Conservation (phyloP, 345 rosid genomes). For the Alliaria petiolata region DNA sequence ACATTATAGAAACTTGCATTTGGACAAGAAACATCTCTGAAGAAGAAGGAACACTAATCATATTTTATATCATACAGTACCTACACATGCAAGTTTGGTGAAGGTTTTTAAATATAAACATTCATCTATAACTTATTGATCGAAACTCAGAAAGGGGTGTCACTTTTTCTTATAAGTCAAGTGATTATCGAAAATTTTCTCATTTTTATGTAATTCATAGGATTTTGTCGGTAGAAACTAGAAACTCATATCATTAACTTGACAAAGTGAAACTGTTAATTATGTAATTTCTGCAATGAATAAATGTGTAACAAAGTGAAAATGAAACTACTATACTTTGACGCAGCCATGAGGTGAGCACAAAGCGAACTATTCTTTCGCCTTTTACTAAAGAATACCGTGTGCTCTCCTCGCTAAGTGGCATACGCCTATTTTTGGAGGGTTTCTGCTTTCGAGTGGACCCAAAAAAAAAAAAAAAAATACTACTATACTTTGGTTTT, state of each 20-base stretch:
- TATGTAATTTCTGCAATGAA: neutral
- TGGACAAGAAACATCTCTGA: conserved; percentile 10
- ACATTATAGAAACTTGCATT: conserved; percentile 2
- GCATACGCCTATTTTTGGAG: too few species aligned
- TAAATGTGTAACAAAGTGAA: neutral
- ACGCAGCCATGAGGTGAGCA: too few species aligned
- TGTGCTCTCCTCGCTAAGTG: too few species aligned
- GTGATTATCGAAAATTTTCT: neutral
- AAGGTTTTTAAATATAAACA: neutral
- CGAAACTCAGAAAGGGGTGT: neutral
- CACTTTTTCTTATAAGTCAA: neutral
- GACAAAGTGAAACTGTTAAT: neutral
- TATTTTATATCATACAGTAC: conserved; percentile 2
- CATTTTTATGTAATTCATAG: neutral
- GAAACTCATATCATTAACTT: neutral
- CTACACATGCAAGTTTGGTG: neutral
- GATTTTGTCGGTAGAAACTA: neutral
- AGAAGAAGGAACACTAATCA: conserved; percentile 2
- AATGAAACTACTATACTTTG: neutral
- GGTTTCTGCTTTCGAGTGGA: neutral
- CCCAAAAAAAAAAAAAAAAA: too few species aligned
- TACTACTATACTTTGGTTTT: neutral
- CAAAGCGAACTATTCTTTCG: neutral
- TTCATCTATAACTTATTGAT: neutral
- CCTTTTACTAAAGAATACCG: neutral